A percentile compares a stretch with the other conserved stretches of the same genome.
These are phyloP conservation scores for Fereydounia khargensis DNA, from an alignment of 1,284 basidiomycete species.

Conservation along the genomic window DNA sequence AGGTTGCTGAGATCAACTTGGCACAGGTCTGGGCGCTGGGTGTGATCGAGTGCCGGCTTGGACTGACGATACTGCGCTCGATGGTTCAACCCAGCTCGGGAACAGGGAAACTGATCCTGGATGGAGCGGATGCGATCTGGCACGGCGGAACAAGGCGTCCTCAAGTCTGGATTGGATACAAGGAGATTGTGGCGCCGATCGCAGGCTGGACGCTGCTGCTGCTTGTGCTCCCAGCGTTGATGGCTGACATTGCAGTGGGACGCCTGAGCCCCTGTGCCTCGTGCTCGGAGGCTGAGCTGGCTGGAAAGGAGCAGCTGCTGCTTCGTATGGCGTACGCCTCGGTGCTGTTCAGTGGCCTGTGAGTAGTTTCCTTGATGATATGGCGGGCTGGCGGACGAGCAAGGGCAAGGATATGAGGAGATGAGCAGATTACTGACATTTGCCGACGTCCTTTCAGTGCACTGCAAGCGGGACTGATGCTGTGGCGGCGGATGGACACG, in stretches of 20 bases:
- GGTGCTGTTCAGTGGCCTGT: conserved; percentile 4
- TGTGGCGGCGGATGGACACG: conserved; percentile 17
- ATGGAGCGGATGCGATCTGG: conserved; percentile 5
- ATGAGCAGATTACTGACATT: not conserved
- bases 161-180: conserved; percentile 8
- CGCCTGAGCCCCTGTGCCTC: not conserved
- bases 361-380: too few species aligned
- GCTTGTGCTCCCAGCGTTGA: not conserved
- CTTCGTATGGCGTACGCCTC: conserved; percentile 8
- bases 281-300: not conserved
- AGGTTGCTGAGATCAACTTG: conserved; percentile 13
- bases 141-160: conserved; percentile 6
- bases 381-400: too few species aligned
- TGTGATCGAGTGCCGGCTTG: conserved; percentile 16
- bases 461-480: conserved; percentile 1
- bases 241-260: conserved; percentile 1
- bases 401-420: not conserved
- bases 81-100: conserved; percentile 2
- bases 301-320: conserved; percentile 13
- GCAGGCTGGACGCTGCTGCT: not conserved
- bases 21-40: conserved; percentile 37
- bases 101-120: not conserved
- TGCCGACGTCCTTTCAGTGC: not conserved
- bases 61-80: conserved; percentile 4
- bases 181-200: conserved; percentile 7